Evolutionary conservation across 495 filamentous ascomycete species (phyloP), one percentile per base, ranked within the genome.

Genomic region (Daldinia grandis): DNA sequence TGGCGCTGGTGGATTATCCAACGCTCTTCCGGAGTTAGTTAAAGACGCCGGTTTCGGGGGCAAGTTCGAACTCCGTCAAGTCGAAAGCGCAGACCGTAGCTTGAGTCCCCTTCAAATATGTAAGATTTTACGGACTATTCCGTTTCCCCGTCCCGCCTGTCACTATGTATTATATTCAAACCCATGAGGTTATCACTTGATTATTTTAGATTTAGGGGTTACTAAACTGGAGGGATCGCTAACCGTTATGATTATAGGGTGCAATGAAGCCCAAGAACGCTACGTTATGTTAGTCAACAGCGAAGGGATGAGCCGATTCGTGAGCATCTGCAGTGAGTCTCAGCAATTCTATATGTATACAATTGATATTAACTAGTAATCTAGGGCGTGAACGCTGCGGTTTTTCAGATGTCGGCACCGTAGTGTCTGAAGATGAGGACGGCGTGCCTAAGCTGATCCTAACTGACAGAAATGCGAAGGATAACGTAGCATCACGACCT

Each of bases 211-310:
- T 35, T 19, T 17, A 35, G 30, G 30, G 27, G 8, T 2, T 65
- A 31, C 4, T 25, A 12, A 17, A 50, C 7, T 30, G 15, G 21
- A 19, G 7, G 15, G 30, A 15, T 38, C 9, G 28, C 60, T 58
- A 66, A 62, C 30, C 28, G 8, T 15, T 55, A n/a, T 40, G 33
- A 12, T 50, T 33, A 59, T 27, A 63, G 74, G 75, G 75, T 97
- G 94, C 80, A 95, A 92, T 71, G 94, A 98, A 73, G 96, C 95
- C 2, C 95, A 99, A 73, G 95, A 99, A 79, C 85, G 95, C 75
- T 99, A 98, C 70, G 95, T 98, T 17, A 76, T 98, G 70, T 86
- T 93, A 10, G 87, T 99, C 66, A 91, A 92, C 35, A 86, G 87
- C 60, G 90, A 93, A 3, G 83, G 88, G 33, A 87, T 98, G 75